Evolutionary conservation across 2,329 filamentous ascomycete genomes (phyloP), one percentile per base, ranked within the genome.

Genomic region (Trichoderma pleuroti): DNA sequence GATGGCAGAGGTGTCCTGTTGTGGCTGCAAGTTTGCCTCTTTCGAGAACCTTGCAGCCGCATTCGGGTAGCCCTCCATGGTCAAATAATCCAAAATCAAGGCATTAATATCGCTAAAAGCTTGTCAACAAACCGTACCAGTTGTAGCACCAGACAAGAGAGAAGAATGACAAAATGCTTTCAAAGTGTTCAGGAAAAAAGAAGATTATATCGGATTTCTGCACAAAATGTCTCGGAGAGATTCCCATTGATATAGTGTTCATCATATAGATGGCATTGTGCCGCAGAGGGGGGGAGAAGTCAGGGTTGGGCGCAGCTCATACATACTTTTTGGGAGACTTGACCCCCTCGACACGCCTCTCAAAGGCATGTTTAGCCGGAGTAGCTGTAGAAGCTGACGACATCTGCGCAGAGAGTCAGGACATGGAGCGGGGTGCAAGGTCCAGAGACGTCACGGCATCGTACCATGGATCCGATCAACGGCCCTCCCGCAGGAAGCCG

Each of bases 231-330:
- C 93, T 98, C 93, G 92, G 96, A 99, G 97, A 99, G 96, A 99
- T 99, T 99, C 96, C 96, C 96, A 99, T 97, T 97, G 91, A 93
- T 91, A 90, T 87, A 84, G 84, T 87, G 85, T 93, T 97, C 94
- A 97, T 97, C 86, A 89, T 85, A 76, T 84, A 74, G 75, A 76
- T 84, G 74, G 75, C 74, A 62, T 14, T 30, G 16, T 61, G 66
- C 56, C 11, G 10, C n/a, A n/a, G n/a, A 10, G 21, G 32, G n/a
- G 26, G 42, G 60, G 56, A 46, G 34, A 64, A 66, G 65, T 24
- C 39, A 32, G 72, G 62, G 70, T 34, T 28, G 36, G 46, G 42
- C n/a, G 12, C 4, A 14, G 26, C 16, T 26, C 49, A 24, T 30
- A 32, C 91, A 83, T 90, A 97, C 96, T 90, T 93, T 83, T 98